Base-by-base conservation (phyloP, 176 grass and related monocot species). In the Cenchrus americanus region DNA sequence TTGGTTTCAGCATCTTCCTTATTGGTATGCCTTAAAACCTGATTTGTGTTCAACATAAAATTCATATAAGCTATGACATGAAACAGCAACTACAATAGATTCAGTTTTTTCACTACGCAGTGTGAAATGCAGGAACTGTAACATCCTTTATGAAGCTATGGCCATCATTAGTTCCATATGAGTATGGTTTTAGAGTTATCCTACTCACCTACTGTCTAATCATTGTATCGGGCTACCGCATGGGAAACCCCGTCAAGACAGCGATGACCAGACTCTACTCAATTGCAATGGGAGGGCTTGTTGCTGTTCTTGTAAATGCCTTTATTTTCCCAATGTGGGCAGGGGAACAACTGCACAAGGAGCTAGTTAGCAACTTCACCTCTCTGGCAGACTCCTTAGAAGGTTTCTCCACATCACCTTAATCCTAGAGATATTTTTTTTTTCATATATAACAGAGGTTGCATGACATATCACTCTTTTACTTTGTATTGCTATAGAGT, bases 141-240 rank as follows among this genome's bases (percentile, higher is more conserved):
- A 93, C 94, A 71, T 97, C 94, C 43, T 97, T 97, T 70, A 89
- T 93, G 94, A 97, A 97, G 87, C 69, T 89, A 66, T 97, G 91
- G 89, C 91, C 94, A 73, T 91, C 91, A 26, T 79, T 97, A 12
- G 84, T 97, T 53, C 89, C 84, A 17, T 97, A 97, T 6, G 91
- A 97, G 81, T 91, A 93, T 67, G 94, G 94, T 14, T 93, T 97
- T 80, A 59, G 94, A 69, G 94, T 97, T 66, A 93, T 83, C 73
- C 94, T 97, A 65, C 93, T 97, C 87, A 97, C 91, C 30, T 97
- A 89, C 69, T 97, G 94, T 71, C 79, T 97, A 82, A 93, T 97
- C 52, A 91, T 97, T 75, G 89, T 86, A 58, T 97, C 91, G 19
- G 91, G 94, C 53, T 97, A 97, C 80, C 88, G 89, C 14, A 93